Percentiles rank a stretch among this genome's conserved stretches.
phyloP scores from a whole-genome alignment of 441 rosid genomes.

The Corymbia calophylla region DNA sequence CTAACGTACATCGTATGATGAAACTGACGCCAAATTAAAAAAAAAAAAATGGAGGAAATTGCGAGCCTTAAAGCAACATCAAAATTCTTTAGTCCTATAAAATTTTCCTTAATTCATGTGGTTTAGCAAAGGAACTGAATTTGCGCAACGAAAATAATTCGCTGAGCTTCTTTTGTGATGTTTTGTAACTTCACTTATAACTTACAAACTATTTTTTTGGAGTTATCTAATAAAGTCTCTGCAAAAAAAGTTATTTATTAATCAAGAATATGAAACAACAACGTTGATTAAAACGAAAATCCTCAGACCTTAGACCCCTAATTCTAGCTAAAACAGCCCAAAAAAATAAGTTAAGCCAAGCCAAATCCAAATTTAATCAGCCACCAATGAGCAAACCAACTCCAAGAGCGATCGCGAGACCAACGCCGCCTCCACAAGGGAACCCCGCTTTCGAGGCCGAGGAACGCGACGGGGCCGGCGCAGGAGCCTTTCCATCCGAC shows the following conservation, averaged over 20 bases:
- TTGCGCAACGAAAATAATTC: not conserved
- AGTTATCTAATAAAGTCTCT: not conserved
- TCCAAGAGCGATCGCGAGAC: not conserved
- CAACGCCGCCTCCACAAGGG: not conserved
- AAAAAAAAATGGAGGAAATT: not conserved
- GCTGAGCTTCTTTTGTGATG: no score
- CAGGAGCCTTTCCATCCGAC: not conserved
- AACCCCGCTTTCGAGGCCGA: not conserved
- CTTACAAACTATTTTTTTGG: not conserved
- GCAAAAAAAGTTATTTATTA: not conserved
- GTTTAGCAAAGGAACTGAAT: not conserved
- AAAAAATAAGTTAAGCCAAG: not conserved
- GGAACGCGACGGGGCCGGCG: not conserved
- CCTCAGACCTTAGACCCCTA: not conserved
- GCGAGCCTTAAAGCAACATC: not conserved
- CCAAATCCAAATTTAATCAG: not conserved
- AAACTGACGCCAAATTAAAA: not conserved
- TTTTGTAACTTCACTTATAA: not conserved
- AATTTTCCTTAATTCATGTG: not conserved
- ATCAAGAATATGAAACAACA: not conserved
- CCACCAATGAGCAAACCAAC: not conserved
- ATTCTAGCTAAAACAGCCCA: not conserved
- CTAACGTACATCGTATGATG: not conserved
- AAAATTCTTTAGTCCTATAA: not conserved
- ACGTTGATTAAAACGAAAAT: not conserved